A percentile compares a stretch with the other conserved stretches of the same genome.
Conservation (phyloP, 148 eudicot genomes). For the Cornus controversa region DNA sequence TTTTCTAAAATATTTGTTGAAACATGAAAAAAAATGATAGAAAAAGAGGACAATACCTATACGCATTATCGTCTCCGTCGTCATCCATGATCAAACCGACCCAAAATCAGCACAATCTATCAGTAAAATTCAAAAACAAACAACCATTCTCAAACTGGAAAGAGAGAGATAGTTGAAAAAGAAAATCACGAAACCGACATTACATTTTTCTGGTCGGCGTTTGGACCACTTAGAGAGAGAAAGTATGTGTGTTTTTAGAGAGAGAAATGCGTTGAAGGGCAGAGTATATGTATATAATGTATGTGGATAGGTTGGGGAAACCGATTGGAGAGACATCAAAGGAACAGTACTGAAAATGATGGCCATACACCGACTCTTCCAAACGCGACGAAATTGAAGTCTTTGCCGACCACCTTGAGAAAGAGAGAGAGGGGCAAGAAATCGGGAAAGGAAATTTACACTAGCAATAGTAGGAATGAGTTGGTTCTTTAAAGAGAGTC, state of each 20-base stretch:
- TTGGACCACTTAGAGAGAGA: constrained; percentile 3
- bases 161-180: background rate
- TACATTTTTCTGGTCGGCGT: background rate
- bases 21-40: background rate
- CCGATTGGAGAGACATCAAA: background rate
- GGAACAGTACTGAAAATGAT: background rate
- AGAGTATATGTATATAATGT: background rate
- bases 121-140: background rate
- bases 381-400: background rate
- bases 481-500: no score
- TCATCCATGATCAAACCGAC: background rate
- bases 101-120: background rate
- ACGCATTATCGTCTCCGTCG: background rate
- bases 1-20: no score
- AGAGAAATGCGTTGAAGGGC: background rate
- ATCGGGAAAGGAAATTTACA: no score
- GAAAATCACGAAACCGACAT: background rate
- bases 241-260: background rate
- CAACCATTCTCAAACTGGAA: background rate
- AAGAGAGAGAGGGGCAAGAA: background rate
- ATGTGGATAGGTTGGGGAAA: background rate
- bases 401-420: background rate
- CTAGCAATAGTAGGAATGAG: no score
- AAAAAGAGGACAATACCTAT: background rate
- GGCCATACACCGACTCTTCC: background rate